phyloP scores from a whole-genome alignment of 2,329 filamentous ascomycete genomes.

The Bimuria novae-zelandiae region DNA sequence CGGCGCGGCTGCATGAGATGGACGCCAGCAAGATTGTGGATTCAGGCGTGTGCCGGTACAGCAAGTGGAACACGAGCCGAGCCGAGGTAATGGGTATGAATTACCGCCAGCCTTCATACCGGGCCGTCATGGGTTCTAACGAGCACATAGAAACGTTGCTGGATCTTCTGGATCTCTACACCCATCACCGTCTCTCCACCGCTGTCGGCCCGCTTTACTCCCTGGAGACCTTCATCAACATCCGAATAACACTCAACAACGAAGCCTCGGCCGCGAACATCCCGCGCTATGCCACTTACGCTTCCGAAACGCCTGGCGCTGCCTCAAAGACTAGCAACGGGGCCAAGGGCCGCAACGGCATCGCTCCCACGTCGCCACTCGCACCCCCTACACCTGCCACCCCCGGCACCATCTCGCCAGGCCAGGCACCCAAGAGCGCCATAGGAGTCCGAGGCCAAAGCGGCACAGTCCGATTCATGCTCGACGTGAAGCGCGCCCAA shows the following conservation, averaged over 20 bases:
- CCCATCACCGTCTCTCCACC: constrained; percentile 76
- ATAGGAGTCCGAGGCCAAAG: constrained; percentile 56
- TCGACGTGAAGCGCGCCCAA: constrained; percentile 76
- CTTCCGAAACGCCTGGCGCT: constrained; percentile 29
- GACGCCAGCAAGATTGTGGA: constrained; percentile 55
- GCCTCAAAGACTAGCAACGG: constrained; percentile 28
- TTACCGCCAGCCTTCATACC: background rate
- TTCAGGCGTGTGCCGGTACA: constrained; percentile 54
- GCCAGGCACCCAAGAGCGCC: constrained; percentile 42
- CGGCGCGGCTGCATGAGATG: constrained; percentile 67
- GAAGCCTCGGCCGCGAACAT: constrained; percentile 69
- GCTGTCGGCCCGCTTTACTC: constrained; percentile 73
- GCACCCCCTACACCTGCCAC: constrained; percentile 52
- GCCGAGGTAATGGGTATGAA: constrained; percentile 51
- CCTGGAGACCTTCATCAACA: constrained; percentile 78
- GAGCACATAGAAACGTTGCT: constrained; percentile 74
- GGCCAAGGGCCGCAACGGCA: constrained; percentile 39
- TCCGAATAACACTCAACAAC: constrained; percentile 85
- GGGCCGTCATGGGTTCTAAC: constrained; percentile 7
- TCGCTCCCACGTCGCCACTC: constrained; percentile 39
- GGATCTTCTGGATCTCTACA: constrained; percentile 90
- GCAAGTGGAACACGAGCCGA: constrained; percentile 50
- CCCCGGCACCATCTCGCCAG: constrained; percentile 50
- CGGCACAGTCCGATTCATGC: constrained; percentile 86
- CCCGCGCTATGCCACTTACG: constrained; percentile 63